Base-by-base conservation (phyloP, 2,329 filamentous ascomycete species). In the Sphaerulina populicola region DNA sequence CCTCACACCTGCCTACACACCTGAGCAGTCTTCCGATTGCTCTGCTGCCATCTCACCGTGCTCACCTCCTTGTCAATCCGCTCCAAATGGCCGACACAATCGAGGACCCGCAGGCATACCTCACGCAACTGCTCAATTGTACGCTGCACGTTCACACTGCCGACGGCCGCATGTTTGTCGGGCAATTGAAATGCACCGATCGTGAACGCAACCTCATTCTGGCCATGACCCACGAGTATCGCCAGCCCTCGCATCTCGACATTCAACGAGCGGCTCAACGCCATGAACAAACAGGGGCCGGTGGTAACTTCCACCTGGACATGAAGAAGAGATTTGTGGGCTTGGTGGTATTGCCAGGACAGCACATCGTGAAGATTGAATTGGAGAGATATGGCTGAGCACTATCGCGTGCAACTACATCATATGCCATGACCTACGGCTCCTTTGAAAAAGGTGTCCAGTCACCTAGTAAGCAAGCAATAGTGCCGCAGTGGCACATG, bases 101-200 rank as follows among this genome's bases (percentile, higher is more conserved):
- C 15, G 49, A 55, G 36, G 52, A 62, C 23, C 60, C 62, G 4
- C 50, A 55, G 1, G 52, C 53, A n/a, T 68, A 63, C 55, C 62
- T 69, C 15, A 52, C 56, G 4, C 51, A 54, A n/a, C 59, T 68
- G 37, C 54, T 69, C 12, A 68, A 68, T 68, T 87, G 87, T 67
- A 86, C 81, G 36, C 72, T 97, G 31, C 83, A 89, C 52, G 73
- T 97, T 49, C 80, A 86, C 61, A 87, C 85, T 11, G 86, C 82
- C 4, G 91, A 97, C 66, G 81, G 80, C 12, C 86, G 93, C 54
- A 82, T 95, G 68, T 98, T 97, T 69, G 81, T 89, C 49, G 93
- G 93, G 15, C 78, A 82, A 57, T 86, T 98, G 72, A 96, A 94
- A 71, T 98, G 93, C 73, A 96, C 90, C 29, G 93, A 98, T 73